Evolutionary conservation across 257 asterid species (phyloP), one percentile per base, ranked within the genome.

Genomic region (Voacanga thouarsii): DNA sequence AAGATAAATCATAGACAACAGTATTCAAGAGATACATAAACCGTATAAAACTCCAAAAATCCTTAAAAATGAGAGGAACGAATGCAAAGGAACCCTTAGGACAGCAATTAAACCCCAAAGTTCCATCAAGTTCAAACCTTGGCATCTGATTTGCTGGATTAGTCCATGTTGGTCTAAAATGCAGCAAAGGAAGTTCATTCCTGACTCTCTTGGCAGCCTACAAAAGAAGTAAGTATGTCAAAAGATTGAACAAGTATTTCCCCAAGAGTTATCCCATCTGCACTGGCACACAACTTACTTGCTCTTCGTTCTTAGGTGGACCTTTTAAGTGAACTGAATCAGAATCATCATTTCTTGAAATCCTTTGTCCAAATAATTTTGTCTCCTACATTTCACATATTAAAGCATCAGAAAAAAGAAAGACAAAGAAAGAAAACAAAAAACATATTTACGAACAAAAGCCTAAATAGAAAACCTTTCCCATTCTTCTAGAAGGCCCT

Each of bases 191-290:
- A 75, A 37, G 78, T 66, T 90, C 94, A 75, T 77, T 83, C 82
- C 81, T 80, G 33, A 28, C 80, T 83, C 94, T 82, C 84, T 90
- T 89, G 28, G 81, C 88, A 80, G 87, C 87, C 93, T 89, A 74
- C 77, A 80, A 1, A 60, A 28, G 24, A 74, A 60, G 30, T 33
- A 33, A 74, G 55, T 67, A 75, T 19, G 1, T 28, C 45, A 63
- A 23, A 23, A 56, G 74, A 61, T 60, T 74, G 69, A 68, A 45
- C 16, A 66, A 23, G 49, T 41, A 39, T 30, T 18, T 59, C 26
- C 41, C 70, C 39, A 71, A 78, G 79, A 63, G 60, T 26, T 64
- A 44, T 21, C 57, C 71, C 37, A 24, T 15, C 19, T 55, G 15
- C 39, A 67, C 21, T 26, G 33, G 7, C 67, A 47, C 59, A 30